Conservation (phyloP, 306 rosid species). For the Cercis canadensis region DNA sequence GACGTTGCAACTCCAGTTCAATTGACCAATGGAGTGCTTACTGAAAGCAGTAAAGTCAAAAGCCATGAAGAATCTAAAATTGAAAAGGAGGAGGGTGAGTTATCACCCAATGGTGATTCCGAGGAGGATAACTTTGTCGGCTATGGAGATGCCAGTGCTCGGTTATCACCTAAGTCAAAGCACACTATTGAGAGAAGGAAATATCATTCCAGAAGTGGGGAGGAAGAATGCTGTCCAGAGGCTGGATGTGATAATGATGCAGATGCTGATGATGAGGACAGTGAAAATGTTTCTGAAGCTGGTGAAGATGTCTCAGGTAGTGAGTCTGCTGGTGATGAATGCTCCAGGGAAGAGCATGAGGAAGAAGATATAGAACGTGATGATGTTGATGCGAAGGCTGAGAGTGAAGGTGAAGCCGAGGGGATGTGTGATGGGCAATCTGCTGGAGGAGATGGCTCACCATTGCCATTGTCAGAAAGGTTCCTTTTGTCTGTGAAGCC, state of each 20-base stretch:
- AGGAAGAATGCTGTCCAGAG: constrained; percentile 54
- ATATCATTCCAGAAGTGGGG: constrained; percentile 61
- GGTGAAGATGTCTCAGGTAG: constrained; percentile 92
- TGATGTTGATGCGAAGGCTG: constrained; percentile 86
- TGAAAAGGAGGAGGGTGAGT: constrained; percentile 98
- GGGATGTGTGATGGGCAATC: constrained; percentile 73
- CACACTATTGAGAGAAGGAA: constrained; percentile 54
- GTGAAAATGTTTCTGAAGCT: constrained; percentile 91
- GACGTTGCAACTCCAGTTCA: constrained; percentile 46
- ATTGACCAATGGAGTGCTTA: constrained; percentile 56
- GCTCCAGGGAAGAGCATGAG: constrained; percentile 81
- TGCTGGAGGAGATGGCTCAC: constrained; percentile 68
- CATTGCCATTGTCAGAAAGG: constrained; percentile 70
- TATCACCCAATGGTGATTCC: constrained; percentile 82
- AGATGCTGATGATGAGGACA: constrained; percentile 95
- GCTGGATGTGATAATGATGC: constrained; percentile 79
- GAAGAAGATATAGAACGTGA: constrained; percentile 80
- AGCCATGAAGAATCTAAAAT: constrained; percentile 67
- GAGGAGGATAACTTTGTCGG: constrained; percentile 86
- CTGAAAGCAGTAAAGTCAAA: constrained; percentile 59
- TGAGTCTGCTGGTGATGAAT: constrained; percentile 92
- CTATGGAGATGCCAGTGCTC: constrained; percentile 57
- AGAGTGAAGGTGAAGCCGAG: constrained; percentile 98
- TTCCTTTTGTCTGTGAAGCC: constrained; percentile 84
- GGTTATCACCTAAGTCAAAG: constrained; percentile 53